Evolutionary conservation across 164 flowering plant genomes (phyloP).

Genomic region (Annona cherimola): DNA sequence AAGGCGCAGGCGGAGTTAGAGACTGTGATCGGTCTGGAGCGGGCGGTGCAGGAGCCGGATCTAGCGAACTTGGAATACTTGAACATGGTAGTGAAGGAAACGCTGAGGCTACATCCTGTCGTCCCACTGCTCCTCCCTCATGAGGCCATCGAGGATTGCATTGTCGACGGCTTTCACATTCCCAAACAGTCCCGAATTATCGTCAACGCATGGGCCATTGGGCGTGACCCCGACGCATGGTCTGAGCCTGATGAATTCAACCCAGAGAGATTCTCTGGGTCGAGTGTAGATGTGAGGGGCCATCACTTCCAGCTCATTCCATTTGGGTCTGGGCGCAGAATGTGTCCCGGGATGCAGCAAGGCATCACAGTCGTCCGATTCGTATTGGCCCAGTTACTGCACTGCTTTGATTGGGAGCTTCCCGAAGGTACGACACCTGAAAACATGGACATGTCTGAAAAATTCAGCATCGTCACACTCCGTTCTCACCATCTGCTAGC

Average conservation of each 20-base stretch:
- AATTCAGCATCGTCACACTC: background rate
- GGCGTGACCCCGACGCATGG: slow-evolving; percentile 25
- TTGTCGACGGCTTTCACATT: slow-evolving; percentile 13
- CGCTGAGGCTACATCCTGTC: background rate
- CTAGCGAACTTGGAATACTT: slow-evolving; percentile 1
- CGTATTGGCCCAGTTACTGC: background rate
- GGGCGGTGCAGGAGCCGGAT: slow-evolving; percentile 14
- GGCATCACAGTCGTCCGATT: background rate
- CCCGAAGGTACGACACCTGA: background rate
- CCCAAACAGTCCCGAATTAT: slow-evolving; percentile 21
- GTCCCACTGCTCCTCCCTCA: slow-evolving; percentile 1
- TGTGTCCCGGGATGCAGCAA: background rate
- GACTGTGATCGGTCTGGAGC: slow-evolving; percentile 10
- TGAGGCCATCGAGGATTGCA: slow-evolving; percentile 11
- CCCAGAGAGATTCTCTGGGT: slow-evolving; percentile 15
- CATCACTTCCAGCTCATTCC: background rate
- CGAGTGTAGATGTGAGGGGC: slow-evolving; percentile 1
- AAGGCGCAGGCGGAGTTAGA: slow-evolving; percentile 14
- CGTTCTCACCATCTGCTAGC: background rate
- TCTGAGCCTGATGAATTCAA: slow-evolving; percentile 8
- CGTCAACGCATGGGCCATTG: slow-evolving; percentile 24
- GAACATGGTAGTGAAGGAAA: slow-evolving; percentile 4
- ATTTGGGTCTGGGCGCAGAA: background rate
- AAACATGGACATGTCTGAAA: background rate
- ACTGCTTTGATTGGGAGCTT: background rate